Conservation (phyloP, 2,329 filamentous ascomycete genomes). For the Fusarium sp. region DNA sequence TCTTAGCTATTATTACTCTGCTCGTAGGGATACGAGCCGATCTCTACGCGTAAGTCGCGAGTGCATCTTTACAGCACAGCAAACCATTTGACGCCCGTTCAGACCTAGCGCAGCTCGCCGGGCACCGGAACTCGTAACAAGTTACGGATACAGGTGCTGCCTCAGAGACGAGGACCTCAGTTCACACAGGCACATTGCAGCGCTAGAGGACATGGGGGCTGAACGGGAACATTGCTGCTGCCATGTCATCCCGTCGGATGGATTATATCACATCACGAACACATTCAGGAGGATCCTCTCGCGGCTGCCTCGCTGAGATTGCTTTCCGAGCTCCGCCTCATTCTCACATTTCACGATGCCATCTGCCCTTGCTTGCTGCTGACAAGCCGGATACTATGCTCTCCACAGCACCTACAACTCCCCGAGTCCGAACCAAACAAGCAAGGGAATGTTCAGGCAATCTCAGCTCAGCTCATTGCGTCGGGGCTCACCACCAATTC, state of each 20-base stretch:
- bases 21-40: slow-evolving; percentile 21
- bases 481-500: slow-evolving; percentile 3
- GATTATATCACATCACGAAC: background rate
- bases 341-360: slow-evolving; percentile 10
- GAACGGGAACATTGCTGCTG: background rate
- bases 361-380: slow-evolving; percentile 7
- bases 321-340: slow-evolving; percentile 1
- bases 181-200: background rate
- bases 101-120: slow-evolving; percentile 2
- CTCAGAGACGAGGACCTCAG: background rate
- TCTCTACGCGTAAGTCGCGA: slow-evolving; percentile 15
- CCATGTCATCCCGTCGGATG: background rate
- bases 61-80: slow-evolving; percentile 1
- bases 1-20: slow-evolving; percentile 11
- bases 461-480: slow-evolving; percentile 13
- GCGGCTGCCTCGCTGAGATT: background rate
- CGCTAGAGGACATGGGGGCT: background rate
- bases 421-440: background rate
- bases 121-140: slow-evolving; percentile 3
- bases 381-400: slow-evolving; percentile 2
- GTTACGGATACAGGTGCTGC: background rate
- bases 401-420: background rate
- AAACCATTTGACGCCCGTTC: slow-evolving; percentile 9
- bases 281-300: background rate
- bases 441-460: slow-evolving; percentile 12